Conservation (phyloP, 2,329 filamentous ascomycete genomes). For the Bipolaris victoriae region DNA sequence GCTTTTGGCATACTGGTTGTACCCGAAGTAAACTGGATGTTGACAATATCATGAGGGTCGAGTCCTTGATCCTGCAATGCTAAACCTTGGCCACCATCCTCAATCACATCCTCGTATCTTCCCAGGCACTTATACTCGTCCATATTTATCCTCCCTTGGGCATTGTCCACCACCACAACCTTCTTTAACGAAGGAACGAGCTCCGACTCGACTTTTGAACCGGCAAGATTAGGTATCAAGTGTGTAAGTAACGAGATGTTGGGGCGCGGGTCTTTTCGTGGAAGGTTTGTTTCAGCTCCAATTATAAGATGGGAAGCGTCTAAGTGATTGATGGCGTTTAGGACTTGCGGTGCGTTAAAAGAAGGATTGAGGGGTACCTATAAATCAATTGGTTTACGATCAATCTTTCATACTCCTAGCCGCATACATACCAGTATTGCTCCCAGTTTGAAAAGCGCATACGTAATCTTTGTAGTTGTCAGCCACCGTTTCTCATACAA, state of each 20-base stretch:
- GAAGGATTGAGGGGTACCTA: conserved; percentile 87
- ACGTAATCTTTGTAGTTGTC: conserved; percentile 61
- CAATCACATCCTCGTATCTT: conserved; percentile 54
- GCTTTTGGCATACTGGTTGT: conserved; percentile 92
- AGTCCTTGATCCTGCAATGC: conserved; percentile 58
- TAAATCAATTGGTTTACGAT: background rate
- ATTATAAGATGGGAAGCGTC: conserved; percentile 76
- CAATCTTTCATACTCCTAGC: no score
- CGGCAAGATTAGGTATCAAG: conserved; percentile 57
- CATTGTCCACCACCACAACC: conserved; percentile 82
- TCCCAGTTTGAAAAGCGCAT: conserved; percentile 93
- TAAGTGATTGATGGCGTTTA: conserved; percentile 78
- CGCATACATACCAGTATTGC: conserved; percentile 70
- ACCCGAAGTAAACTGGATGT: conserved; percentile 97
- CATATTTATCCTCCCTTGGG: conserved; percentile 59
- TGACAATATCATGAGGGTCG: conserved; percentile 73
- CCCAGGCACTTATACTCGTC: conserved; percentile 45
- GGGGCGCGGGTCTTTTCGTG: conserved; percentile 66
- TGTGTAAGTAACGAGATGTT: conserved; percentile 65
- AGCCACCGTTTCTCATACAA: conserved; percentile 1
- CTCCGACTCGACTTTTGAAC: conserved; percentile 57
- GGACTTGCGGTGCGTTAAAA: conserved; percentile 81
- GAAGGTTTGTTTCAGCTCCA: conserved; percentile 84
- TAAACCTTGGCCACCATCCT: conserved; percentile 51
- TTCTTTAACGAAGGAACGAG: conserved; percentile 71